A percentile compares a stretch with the other conserved stretches of the same genome.
phyloP scores from a whole-genome alignment of 352 stramenopile genomes.

The Phytophthora multivora region DNA sequence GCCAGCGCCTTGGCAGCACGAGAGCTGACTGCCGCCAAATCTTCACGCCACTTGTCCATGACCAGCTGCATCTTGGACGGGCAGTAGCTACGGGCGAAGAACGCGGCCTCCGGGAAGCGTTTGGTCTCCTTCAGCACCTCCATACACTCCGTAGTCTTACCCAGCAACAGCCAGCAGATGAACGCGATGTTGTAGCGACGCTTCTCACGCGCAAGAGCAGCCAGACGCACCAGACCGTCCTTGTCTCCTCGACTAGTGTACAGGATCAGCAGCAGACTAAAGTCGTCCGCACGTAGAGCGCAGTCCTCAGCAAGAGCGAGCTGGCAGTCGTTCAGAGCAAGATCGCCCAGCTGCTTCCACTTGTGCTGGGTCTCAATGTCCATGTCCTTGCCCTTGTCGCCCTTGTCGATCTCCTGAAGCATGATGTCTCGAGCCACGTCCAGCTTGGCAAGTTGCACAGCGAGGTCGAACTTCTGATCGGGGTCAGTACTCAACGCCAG shows the following conservation, averaged over 20 bases:
- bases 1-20: constrained; percentile 95
- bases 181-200: constrained; percentile 97
- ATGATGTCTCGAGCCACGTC: constrained; percentile 95
- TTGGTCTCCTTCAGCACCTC: constrained; percentile 95
- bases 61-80: constrained; percentile 95
- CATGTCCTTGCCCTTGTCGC: constrained; percentile 72
- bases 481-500: constrained; percentile 92
- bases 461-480: constrained; percentile 99
- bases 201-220: constrained; percentile 84
- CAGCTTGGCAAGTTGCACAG: constrained; percentile 96
- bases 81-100: constrained; percentile 98
- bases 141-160: constrained; percentile 95
- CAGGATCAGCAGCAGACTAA: constrained; percentile 96
- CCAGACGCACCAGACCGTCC: constrained; percentile 90
- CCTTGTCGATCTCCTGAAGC: constrained; percentile 83
- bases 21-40: constrained; percentile 85
- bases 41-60: constrained; percentile 96
- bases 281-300: constrained; percentile 95
- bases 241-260: constrained; percentile 96
- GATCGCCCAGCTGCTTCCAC: constrained; percentile 97
- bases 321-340: constrained; percentile 93
- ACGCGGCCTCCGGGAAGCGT: constrained; percentile 96
- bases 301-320: constrained; percentile 95
- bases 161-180: constrained; percentile 94
- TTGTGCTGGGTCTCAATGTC: constrained; percentile 97